phyloP scores from a whole-genome alignment of 768 basidiomycete species.

The Rhodotorula paludigena region DNA sequence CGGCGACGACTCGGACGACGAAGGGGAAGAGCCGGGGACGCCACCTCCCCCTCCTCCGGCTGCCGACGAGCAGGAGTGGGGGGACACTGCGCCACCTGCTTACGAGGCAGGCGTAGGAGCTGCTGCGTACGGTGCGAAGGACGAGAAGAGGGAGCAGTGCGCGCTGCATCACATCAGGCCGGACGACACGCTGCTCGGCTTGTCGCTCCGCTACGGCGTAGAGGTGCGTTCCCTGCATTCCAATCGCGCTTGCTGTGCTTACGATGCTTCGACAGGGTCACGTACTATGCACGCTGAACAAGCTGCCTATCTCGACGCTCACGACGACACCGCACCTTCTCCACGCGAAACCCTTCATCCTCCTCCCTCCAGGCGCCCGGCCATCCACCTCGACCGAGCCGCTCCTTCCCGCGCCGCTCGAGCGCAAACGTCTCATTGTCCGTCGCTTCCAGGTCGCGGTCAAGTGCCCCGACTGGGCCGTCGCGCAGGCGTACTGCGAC shows the following conservation, averaged over 20 bases:
- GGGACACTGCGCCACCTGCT: neutral
- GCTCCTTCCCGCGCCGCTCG: conserved; percentile 4
- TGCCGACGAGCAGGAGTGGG: neutral
- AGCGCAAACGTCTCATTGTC: conserved; percentile 25
- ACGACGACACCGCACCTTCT: conserved; percentile 36
- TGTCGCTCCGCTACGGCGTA: conserved; percentile 26
- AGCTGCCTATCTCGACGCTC: conserved; percentile 31
- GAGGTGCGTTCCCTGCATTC: conserved; percentile 4
- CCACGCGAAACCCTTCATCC: conserved; percentile 34
- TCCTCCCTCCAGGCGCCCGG: conserved; percentile 20
- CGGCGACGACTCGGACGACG: conserved; percentile 32
- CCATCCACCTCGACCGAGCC: conserved; percentile 26
- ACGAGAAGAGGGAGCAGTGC: conserved; percentile 2
- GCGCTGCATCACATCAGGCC: conserved; percentile 28
- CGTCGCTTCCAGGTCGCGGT: conserved; percentile 26
- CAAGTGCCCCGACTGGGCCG: conserved; percentile 16
- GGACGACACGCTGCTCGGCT: conserved; percentile 26
- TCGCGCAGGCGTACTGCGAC: conserved; percentile 30
- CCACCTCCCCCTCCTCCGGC: neutral
- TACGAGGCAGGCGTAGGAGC: conserved; percentile 5
- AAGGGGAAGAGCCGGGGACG: neutral
- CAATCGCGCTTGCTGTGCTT: neutral
- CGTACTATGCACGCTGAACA: conserved; percentile 26
- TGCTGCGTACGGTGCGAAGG: neutral
- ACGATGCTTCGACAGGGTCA: conserved; percentile 10